Conservation (phyloP, 129 eudicot genomes). For the Dittrichia graveolens region DNA sequence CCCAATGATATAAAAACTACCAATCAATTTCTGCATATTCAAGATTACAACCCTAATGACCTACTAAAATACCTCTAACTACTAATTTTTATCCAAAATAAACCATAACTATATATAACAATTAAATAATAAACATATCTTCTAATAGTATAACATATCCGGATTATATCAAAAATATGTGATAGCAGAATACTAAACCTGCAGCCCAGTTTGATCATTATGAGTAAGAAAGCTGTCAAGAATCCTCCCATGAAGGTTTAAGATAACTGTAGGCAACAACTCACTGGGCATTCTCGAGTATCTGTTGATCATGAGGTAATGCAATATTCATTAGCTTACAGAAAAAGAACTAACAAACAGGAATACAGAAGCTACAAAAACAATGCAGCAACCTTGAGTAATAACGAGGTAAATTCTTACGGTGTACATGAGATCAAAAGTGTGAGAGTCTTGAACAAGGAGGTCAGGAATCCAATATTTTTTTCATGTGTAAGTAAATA, state of each 20-base stretch:
- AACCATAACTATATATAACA: too few relatives aligned
- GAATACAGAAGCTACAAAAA: slow-evolving; percentile 10
- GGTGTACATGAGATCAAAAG: slow-evolving; percentile 91
- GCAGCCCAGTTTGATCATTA: slow-evolving; percentile 67
- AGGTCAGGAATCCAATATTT: slow-evolving; percentile 64
- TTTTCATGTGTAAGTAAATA: slow-evolving; percentile 72
- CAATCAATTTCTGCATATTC: too few relatives aligned
- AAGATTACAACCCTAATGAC: too few relatives aligned
- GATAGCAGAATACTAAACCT: slow-evolving; percentile 58
- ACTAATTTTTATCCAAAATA: too few relatives aligned
- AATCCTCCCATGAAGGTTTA: slow-evolving; percentile 60
- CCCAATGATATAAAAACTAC: too few relatives aligned
- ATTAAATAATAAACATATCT: too few relatives aligned
- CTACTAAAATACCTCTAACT: too few relatives aligned
- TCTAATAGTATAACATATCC: too few relatives aligned
- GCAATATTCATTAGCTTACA: neutral
- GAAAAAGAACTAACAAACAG: neutral
- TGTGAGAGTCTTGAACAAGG: slow-evolving; percentile 75
- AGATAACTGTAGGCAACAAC: slow-evolving; percentile 63
- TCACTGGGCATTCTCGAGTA: slow-evolving; percentile 84
- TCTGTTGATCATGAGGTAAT: slow-evolving; percentile 43
- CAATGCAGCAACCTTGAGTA: neutral
- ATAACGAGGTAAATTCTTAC: slow-evolving; percentile 49
- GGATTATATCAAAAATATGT: neutral
- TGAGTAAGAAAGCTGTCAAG: slow-evolving; percentile 54